Conservation (phyloP, 345 rosid species). For the Citrus australasica region DNA sequence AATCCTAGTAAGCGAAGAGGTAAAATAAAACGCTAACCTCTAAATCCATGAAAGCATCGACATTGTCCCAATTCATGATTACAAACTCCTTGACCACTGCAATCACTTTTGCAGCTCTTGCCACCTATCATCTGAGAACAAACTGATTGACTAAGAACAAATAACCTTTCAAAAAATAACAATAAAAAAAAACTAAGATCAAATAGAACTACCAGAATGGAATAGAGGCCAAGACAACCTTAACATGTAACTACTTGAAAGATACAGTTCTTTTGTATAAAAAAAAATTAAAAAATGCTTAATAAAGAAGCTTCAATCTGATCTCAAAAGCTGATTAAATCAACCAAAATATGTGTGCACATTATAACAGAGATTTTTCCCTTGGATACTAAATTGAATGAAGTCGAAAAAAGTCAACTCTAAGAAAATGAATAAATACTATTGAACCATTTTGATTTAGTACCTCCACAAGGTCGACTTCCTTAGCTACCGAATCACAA, state of each 20-base stretch:
- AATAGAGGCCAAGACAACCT: neutral
- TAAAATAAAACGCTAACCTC: conserved; percentile 38
- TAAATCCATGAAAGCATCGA: conserved; percentile 85
- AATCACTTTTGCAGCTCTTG: conserved; percentile 55
- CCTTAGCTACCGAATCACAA: conserved; percentile 57
- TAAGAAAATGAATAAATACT: neutral
- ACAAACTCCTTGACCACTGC: conserved; percentile 89
- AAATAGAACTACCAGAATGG: neutral
- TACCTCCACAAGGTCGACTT: conserved; percentile 64
- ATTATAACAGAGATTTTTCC: neutral
- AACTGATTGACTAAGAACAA: conserved; percentile 2
- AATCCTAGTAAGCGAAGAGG: neutral
- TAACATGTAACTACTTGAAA: neutral
- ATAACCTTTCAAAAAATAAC: neutral
- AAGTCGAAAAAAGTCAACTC: neutral
- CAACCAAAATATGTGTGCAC: neutral
- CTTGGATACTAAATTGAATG: neutral
- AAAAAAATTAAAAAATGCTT: neutral
- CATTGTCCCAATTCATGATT: conserved; percentile 77
- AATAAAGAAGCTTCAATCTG: neutral
- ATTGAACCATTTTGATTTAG: neutral
- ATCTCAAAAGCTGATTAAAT: neutral
- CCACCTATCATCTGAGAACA: conserved; percentile 69
- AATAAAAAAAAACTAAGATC: neutral
- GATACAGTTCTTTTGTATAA: neutral